These are phyloP conservation scores for Aegilops tauschii DNA, from an alignment of 176 grass and related monocot species.

Conservation along the genomic window DNA sequence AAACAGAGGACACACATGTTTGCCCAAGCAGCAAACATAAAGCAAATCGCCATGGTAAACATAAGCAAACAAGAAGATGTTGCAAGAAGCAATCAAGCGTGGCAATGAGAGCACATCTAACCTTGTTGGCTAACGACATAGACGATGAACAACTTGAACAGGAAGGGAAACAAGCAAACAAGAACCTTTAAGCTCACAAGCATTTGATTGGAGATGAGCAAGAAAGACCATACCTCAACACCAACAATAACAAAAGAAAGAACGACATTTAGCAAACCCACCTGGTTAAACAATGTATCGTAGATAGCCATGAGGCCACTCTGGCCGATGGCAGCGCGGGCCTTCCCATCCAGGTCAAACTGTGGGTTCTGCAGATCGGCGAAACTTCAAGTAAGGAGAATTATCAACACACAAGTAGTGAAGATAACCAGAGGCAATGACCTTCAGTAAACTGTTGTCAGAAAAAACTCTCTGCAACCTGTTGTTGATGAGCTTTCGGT, in stretches of 20 bases:
- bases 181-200: no score
- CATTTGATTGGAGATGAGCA: no score
- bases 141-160: no score
- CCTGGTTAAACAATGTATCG: constrained; percentile 68
- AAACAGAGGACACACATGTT: no score
- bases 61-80: no score
- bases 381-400: constrained; percentile 50
- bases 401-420: not conserved
- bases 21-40: no score
- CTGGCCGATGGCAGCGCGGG: constrained; percentile 85
- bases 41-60: no score
- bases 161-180: no score
- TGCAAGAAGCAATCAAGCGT: no score
- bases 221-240: no score
- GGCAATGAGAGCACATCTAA: no score
- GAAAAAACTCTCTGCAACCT: constrained; percentile 32
- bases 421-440: not conserved
- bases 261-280: constrained; percentile 1
- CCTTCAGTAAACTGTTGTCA: not conserved
- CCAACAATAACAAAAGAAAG: not conserved
- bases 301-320: constrained; percentile 56
- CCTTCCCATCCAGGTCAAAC: constrained; percentile 76
- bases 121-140: no score
- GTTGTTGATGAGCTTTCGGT: constrained; percentile 80
- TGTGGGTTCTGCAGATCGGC: constrained; percentile 91